Evolutionary conservation across 2,329 filamentous ascomycete genomes (phyloP).

Genomic region (Botrytis tulipae): DNA sequence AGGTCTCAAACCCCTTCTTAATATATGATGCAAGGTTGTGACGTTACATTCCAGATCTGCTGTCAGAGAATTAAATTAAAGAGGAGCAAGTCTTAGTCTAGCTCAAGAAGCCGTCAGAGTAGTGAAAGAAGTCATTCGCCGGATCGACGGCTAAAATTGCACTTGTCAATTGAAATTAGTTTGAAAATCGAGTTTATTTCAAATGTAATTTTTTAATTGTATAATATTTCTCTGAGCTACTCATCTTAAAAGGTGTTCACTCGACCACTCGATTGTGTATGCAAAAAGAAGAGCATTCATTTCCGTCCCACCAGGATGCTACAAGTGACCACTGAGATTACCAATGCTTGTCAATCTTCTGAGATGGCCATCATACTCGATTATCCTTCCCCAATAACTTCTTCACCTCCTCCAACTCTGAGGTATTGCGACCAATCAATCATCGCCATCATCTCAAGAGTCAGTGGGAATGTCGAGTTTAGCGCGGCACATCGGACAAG

Average conservation of each 20-base stretch:
- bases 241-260: background rate
- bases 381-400: background rate
- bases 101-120: background rate
- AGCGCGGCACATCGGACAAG: background rate
- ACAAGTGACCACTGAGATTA: background rate
- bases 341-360: background rate
- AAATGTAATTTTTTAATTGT: background rate
- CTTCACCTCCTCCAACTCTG: rapidly evolving
- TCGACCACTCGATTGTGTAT: background rate
- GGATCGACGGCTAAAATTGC: background rate
- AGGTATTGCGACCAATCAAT: background rate
- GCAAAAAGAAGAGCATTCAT: too few relatives aligned
- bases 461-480: background rate
- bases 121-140: too few relatives aligned
- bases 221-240: too few relatives aligned
- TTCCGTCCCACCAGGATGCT: background rate
- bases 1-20: background rate
- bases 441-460: background rate
- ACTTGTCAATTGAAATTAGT: background rate
- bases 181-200: background rate
- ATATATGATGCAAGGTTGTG: background rate
- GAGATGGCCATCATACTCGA: background rate
- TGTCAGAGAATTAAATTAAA: background rate
- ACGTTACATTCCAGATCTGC: too few relatives aligned
- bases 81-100: background rate